Evolutionary conservation across 345 rosid genomes (phyloP).

Genomic region (Pistacia atlantica): DNA sequence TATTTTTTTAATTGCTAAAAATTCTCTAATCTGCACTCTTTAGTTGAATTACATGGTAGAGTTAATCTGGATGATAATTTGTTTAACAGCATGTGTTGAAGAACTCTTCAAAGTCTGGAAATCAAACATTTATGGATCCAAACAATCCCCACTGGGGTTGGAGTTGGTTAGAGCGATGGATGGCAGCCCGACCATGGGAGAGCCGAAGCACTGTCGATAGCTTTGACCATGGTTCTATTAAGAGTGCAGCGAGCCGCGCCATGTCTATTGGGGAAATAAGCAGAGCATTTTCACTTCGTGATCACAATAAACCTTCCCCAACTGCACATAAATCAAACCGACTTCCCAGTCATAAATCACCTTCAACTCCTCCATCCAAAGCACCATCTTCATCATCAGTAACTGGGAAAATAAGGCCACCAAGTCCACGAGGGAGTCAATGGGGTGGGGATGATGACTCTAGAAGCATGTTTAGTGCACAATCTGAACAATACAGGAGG

Average conservation of each 20-base stretch:
- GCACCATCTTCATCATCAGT: conserved; percentile 43
- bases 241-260: conserved; percentile 51
- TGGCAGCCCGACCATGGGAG: conserved; percentile 85
- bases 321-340: conserved; percentile 36
- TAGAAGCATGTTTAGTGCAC: conserved; percentile 56
- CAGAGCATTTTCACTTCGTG: conserved; percentile 42
- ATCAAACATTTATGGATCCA: conserved; percentile 67
- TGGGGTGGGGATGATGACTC: conserved; percentile 65
- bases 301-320: conserved; percentile 46
- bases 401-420: conserved; percentile 35
- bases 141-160: conserved; percentile 90
- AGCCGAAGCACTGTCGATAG: conserved; percentile 40
- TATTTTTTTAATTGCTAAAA: neutral
- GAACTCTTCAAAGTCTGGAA: conserved; percentile 47
- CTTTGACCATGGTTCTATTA: conserved; percentile 60
- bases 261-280: conserved; percentile 51
- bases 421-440: conserved; percentile 50
- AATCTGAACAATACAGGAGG: conserved; percentile 65
- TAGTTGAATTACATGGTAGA: neutral
- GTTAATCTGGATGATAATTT: conserved; percentile 16
- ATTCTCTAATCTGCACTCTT: neutral
- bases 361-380: conserved; percentile 50
- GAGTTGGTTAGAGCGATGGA: conserved; percentile 99
- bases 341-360: conserved; percentile 49
- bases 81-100: conserved; percentile 61